Evolutionary conservation across 306 rosid species (phyloP), one percentile per base, ranked within the genome.

Genomic region (Calophaca sinica): DNA sequence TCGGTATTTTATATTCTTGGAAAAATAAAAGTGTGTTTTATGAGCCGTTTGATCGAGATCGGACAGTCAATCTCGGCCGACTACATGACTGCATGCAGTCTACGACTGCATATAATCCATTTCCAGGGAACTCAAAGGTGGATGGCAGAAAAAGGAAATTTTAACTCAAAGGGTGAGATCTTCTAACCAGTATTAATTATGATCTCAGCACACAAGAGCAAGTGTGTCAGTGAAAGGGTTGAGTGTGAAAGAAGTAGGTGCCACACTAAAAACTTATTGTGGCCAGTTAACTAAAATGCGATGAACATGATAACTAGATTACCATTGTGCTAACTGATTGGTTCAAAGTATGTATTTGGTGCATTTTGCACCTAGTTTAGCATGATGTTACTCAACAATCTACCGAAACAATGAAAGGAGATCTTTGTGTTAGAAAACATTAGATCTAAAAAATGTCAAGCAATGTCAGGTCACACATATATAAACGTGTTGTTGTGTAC

Each of bases 281-380:
- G 26, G 68, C 28, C 5, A 7, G 62, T 68, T 58, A 52, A 55
- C 72, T 36, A 38, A 9, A 66, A 67, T 45, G 49, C 33, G 3
- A 44, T n/a, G 49, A 62, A 53, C 49, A 31, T 29, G 49, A 62
- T 9, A 63, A 35, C 54, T 35, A 33, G 57, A 79, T 36, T 64
- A 26, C 29, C 26, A 28, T 13, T 5, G 0, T 35, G 14, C 29
- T 35, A 51, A 72, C 9, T 49, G 69, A 28, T n/a, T 26, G 68
- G 55, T 66, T 55, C 44, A 42, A 45, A 3, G 46, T 20, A 20
- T 20, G 1, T 35, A 51, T 55, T 12, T 28, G 39, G 39, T 72
- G 29, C 74, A 57, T 28, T 36, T 7, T 52, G 42, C 73, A 51
- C 72, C 41, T 71, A 48, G 15, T 41, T 3, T 57, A 41, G 61